Base-by-base conservation (phyloP, 768 basidiomycete genomes). In the Lactarius vividus region DNA sequence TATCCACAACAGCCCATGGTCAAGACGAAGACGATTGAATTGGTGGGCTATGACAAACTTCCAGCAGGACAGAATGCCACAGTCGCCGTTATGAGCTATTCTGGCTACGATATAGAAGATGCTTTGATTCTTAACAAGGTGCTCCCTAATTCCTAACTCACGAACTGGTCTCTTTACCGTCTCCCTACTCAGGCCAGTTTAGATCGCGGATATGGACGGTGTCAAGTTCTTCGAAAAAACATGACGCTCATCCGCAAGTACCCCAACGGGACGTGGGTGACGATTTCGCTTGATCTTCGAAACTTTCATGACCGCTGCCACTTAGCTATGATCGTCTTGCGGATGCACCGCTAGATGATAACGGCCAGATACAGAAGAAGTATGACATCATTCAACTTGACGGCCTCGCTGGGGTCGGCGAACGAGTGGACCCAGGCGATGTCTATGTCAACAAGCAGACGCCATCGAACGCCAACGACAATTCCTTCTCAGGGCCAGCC, bases 1-100 rank as follows among this genome's bases (percentile, higher is more conserved):
- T 99, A 99, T 72, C 97, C 97, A 28, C 97, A 99, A 74, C 94
- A 98, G 72, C 97, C 97, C 3, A 97, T 99, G 96, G 96, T 98
- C 67, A 98, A 98, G 77, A 97, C 97, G 7, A 96, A 95, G 77
- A 97, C 97, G 2, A 99, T 98, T 63, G 97, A 99, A 75, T 78
- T 99, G 61, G 85, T 98, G 63, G 96, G 96, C 2, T 99, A 98
- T 74, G 96, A 99, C 77, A 89, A 89, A 67, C 84, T 99, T 5
- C 97, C 97, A 5, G 97, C 97, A 5, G 97, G 97, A 16, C 96
- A 99, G 77, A 99, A 99, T 74, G 97, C 97, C 13, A 98, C 89
- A 0, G 94, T 99, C 54, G 97, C 97, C 13, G 95, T 98, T 71
- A 99, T 99, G 97, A 95, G 93, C 75, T 99, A 92, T 77, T 97